phyloP scores from a whole-genome alignment of 805 yeast species.

The Wickerhamomyces canadensis region DNA sequence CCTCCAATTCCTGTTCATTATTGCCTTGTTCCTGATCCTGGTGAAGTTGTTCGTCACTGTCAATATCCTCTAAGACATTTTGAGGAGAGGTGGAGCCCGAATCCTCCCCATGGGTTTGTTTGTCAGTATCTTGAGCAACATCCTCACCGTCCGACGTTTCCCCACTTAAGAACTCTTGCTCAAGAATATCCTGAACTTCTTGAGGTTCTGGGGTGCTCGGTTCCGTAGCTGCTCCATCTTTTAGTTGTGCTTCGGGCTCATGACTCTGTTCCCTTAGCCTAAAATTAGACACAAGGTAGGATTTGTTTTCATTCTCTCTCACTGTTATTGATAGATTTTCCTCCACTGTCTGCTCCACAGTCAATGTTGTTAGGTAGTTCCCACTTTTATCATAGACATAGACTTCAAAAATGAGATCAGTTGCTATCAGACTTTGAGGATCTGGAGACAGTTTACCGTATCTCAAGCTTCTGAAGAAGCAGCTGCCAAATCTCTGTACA shows the following conservation, averaged over 20 bases:
- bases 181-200: too few relatives aligned
- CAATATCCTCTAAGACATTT: too few relatives aligned
- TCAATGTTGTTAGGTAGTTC: constrained; percentile 1
- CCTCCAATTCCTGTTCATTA: too few relatives aligned
- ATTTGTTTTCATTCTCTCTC: not conserved
- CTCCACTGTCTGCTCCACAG: not conserved
- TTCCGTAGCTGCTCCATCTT: too few relatives aligned
- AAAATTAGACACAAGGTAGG: not conserved
- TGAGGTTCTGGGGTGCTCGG: too few relatives aligned
- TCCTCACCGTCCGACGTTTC: not conserved
- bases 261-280: too few relatives aligned
- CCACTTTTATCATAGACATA: constrained; percentile 6
- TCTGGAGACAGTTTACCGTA: not conserved
- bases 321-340: not conserved
- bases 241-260: too few relatives aligned
- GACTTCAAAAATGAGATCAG: constrained; percentile 1
- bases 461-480: not conserved
- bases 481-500: not conserved
- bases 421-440: not conserved
- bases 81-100: too few relatives aligned
- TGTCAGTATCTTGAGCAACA: not conserved
- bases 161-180: not conserved
- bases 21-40: not conserved
- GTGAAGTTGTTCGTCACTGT: constrained; percentile 3
- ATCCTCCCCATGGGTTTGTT: too few relatives aligned